These are phyloP conservation scores for Exophiala calicioides DNA, from an alignment of 2,329 filamentous ascomycete genomes.

Conservation along the genomic window DNA sequence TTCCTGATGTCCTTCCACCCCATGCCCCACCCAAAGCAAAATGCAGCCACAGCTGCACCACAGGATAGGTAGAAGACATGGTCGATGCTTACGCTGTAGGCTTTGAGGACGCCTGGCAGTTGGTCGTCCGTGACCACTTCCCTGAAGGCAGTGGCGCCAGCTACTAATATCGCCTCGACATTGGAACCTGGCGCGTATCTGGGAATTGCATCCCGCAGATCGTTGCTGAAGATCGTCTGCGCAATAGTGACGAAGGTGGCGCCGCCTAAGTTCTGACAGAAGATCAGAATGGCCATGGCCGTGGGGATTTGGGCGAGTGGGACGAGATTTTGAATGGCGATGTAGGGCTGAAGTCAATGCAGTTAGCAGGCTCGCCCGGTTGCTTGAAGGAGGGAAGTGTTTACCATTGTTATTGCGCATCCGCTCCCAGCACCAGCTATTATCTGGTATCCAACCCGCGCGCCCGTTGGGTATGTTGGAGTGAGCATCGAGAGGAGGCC, in stretches of 20 bases:
- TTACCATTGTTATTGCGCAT: neutral
- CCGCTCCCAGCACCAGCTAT: neutral
- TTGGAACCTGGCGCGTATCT: slow-evolving; percentile 23
- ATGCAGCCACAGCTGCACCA: slow-evolving; percentile 25
- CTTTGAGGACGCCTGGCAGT: slow-evolving; percentile 32
- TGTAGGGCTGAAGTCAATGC: slow-evolving; percentile 26
- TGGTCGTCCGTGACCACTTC: slow-evolving; percentile 29
- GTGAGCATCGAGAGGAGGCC: slow-evolving; percentile 29
- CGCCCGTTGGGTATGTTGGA: slow-evolving; percentile 18
- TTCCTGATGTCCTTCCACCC: slow-evolving; percentile 37
- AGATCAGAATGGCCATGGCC: slow-evolving; percentile 36
- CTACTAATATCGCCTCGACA: slow-evolving; percentile 31
- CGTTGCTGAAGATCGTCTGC: slow-evolving; percentile 34
- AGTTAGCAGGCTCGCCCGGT: neutral
- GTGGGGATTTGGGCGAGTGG: slow-evolving; percentile 30
- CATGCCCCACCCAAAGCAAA: slow-evolving; percentile 33
- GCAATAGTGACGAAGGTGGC: slow-evolving; percentile 36
- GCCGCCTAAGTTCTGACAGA: slow-evolving; percentile 38
- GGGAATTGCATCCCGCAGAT: slow-evolving; percentile 30
- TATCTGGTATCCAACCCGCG: slow-evolving; percentile 38
- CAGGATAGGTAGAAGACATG: slow-evolving; percentile 36
- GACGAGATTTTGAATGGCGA: slow-evolving; percentile 34
- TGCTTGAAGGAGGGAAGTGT: neutral
- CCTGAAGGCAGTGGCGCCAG: slow-evolving; percentile 32
- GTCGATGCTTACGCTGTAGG: slow-evolving; percentile 35